Conservation (phyloP, 2,329 filamentous ascomycete species). For the Amylocarpus encephaloides region DNA sequence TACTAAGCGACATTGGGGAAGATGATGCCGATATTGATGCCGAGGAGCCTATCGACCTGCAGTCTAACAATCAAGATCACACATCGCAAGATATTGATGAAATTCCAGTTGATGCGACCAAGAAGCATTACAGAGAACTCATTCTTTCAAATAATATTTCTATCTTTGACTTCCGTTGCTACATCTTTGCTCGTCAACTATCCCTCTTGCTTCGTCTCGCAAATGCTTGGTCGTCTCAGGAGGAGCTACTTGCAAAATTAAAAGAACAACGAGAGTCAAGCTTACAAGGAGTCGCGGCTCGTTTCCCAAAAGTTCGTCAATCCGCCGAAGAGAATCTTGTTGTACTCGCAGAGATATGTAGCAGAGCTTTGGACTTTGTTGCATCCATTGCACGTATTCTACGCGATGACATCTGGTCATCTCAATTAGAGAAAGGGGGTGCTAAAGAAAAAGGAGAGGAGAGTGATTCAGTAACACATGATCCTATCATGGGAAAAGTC, state of each 20-base stretch:
- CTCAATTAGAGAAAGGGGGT: constrained; percentile 35
- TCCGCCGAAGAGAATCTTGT: constrained; percentile 67
- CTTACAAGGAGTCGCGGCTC: constrained; percentile 50
- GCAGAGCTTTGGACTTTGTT: constrained; percentile 76
- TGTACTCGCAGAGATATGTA: constrained; percentile 80
- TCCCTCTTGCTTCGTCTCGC: constrained; percentile 74
- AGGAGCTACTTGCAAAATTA: constrained; percentile 56
- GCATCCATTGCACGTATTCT: constrained; percentile 73
- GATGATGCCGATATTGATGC: constrained; percentile 29
- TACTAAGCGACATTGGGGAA: constrained; percentile 33
- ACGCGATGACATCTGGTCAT: constrained; percentile 67
- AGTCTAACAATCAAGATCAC: constrained; percentile 36
- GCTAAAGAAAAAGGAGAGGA: constrained; percentile 26
- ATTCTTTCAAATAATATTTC: constrained; percentile 95
- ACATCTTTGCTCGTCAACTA: constrained; percentile 87
- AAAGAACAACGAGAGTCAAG: constrained; percentile 56
- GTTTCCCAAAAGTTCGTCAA: constrained; percentile 40
- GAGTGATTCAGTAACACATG: constrained; percentile 23
- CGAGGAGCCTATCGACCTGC: constrained; percentile 44
- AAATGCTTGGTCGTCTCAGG: constrained; percentile 60
- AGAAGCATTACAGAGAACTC: constrained; percentile 82
- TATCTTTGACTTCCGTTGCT: constrained; percentile 89
- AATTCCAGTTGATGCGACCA: constrained; percentile 55
- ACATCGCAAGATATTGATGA: constrained; percentile 40
- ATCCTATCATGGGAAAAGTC: constrained; percentile 42